A percentile compares a stretch with the other conserved stretches of the same genome.
Conservation (phyloP, 768 basidiomycete species). For the Coprinellus micaceus region DNA sequence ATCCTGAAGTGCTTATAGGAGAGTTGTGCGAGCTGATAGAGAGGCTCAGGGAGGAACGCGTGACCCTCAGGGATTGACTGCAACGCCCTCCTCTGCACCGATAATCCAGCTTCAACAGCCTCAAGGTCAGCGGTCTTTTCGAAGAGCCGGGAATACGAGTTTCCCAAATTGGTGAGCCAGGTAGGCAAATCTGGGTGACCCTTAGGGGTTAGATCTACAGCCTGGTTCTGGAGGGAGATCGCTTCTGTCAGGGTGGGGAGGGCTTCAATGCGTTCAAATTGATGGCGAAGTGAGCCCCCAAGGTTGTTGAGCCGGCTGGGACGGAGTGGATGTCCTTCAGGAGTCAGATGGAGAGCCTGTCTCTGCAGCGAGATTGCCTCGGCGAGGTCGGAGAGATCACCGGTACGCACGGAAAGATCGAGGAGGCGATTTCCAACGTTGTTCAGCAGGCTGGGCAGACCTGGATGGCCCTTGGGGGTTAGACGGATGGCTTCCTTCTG, state of each 20-base stretch:
- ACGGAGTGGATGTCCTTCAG: neutral
- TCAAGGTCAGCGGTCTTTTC: slow-evolving; percentile 17
- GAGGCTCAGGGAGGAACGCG: neutral
- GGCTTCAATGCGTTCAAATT: neutral
- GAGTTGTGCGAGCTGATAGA: neutral
- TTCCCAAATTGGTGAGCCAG: slow-evolving; percentile 7
- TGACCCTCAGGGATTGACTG: neutral
- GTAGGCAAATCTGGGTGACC: slow-evolving; percentile 9
- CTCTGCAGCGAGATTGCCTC: neutral
- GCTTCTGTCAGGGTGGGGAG: slow-evolving; percentile 2
- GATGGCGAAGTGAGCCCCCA: neutral
- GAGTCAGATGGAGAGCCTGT: slow-evolving; percentile 4
- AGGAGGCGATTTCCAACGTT: slow-evolving; percentile 19
- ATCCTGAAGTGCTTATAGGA: too few species aligned
- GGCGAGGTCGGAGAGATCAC: neutral
- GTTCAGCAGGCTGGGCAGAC: slow-evolving; percentile 11
- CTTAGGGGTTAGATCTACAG: slow-evolving; percentile 19
- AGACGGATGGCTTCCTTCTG: slow-evolving; percentile 13
- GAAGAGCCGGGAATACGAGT: slow-evolving; percentile 16
- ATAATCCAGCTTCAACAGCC: slow-evolving; percentile 8
- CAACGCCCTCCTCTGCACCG: neutral
- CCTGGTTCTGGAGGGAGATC: slow-evolving; percentile 17
- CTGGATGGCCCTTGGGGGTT: slow-evolving; percentile 15
- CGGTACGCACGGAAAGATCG: neutral
- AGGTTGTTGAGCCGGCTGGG: slow-evolving; percentile 5